Evolutionary conservation across 1,284 basidiomycete genomes (phyloP), one percentile per base, ranked within the genome.

Genomic region (Ceratobasidium sp.): DNA sequence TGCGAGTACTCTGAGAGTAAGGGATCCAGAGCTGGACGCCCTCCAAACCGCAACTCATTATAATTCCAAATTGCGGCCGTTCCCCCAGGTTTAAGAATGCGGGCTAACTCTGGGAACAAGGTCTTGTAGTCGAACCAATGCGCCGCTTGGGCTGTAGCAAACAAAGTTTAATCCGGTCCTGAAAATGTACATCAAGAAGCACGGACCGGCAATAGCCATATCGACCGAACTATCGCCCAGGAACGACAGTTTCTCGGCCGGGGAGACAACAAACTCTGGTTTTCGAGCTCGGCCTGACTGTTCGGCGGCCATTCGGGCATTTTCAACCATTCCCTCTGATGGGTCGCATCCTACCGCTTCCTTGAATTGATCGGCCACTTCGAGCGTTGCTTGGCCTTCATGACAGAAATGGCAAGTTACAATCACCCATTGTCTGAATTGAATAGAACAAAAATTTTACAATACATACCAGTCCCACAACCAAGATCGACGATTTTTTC

Each of bases 81-180:
- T 0, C 91, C 93, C 8, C 86, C 83, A 0, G 81, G 83, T 44
- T 84, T 81, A 57, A 94, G 77, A 2, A 90, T 81, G 1, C 89
- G 81, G 1, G 81, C 80, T 1, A 87, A 78, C 75, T 92, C 87
- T 0, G 81, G 82, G 89, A 92, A 95, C 5, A 89, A 80, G 70
- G 81, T 83, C 2, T 77, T 75, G 82, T 89, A 90, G 74, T 93
- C 82, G 75, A 95, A 95, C 92, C 92, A 95, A 76, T 96, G 93
- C 0, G 87, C 87, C 0, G 93, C 86, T 77, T 94, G 93, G 1
- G 89, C 91, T 89, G n/a, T n/a, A 70, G 1, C 46, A 50, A 53
- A n/a, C 2, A 11, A 1, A 50, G n/a, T 25, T 13, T 14, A 11
- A n/a, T n/a, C n/a, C n/a, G n/a, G n/a, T n/a, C n/a, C n/a, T n/a